Percentiles rank a stretch among this genome's conserved stretches.
Evolutionary conservation across 116 monocot species (phyloP).

Genomic region (Thalassia testudinum): DNA sequence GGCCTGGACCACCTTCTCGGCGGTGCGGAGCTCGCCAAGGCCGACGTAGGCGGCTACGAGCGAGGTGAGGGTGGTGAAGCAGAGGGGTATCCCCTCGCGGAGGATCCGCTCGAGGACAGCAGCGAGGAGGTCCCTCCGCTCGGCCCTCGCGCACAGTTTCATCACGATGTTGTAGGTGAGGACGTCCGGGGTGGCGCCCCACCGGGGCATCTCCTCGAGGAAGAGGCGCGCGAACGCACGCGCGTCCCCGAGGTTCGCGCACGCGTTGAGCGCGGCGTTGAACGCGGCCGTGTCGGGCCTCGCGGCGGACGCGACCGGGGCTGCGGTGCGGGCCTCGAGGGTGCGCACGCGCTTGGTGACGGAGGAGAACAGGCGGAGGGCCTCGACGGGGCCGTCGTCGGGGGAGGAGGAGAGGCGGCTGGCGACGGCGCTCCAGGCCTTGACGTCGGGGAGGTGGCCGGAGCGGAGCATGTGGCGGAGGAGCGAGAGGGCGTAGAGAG

Average conservation of each 20-base stretch:
- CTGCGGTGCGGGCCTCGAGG: background rate
- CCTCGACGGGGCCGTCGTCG: conserved; percentile 39
- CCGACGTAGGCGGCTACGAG: conserved; percentile 68
- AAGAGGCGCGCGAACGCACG: conserved; percentile 36
- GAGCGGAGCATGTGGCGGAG: conserved; percentile 45
- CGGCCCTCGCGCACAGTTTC: conserved; percentile 62
- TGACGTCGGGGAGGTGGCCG: conserved; percentile 54
- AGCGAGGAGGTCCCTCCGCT: conserved; percentile 36
- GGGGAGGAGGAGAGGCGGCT: conserved; percentile 37
- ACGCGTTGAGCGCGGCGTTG: conserved; percentile 66
- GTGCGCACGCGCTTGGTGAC: conserved; percentile 27
- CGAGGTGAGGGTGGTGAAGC: conserved; percentile 49
- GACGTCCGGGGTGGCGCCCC: conserved; percentile 26
- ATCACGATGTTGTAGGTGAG: conserved; percentile 54
- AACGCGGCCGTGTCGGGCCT: conserved; percentile 60
- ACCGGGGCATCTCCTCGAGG: conserved; percentile 54
- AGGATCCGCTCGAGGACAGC: conserved; percentile 28
- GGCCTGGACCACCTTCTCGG: conserved; percentile 59
- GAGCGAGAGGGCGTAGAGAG: conserved; percentile 38
- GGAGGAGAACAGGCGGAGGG: conserved; percentile 47
- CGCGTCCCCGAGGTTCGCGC: conserved; percentile 56
- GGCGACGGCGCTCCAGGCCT: conserved; percentile 60
- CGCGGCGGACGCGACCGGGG: conserved; percentile 7
- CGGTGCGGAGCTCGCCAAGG: conserved; percentile 38
- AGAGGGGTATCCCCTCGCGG: conserved; percentile 21